Evolutionary conservation across 2,329 filamentous ascomycete genomes (phyloP).

Genomic region (Cyphellophora attinorum): DNA sequence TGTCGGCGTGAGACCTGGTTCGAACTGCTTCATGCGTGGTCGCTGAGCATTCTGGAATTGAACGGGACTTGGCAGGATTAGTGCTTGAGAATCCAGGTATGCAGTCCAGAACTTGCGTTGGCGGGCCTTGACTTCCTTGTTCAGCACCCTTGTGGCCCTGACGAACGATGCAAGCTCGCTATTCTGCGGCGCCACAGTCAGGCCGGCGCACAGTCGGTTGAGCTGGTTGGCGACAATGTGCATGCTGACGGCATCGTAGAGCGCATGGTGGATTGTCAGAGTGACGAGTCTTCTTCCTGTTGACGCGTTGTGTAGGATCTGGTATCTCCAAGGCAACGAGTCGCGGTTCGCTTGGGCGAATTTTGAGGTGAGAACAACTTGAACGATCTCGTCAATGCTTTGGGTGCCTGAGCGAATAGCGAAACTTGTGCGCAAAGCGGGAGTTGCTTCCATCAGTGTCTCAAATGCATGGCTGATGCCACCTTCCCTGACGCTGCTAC

Average conservation of each 20-base stretch:
- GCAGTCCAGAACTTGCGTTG: constrained; percentile 35
- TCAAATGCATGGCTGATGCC: constrained; percentile 53
- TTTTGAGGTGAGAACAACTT: not conserved
- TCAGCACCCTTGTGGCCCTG: not conserved
- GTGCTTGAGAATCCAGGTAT: constrained; percentile 24
- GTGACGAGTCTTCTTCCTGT: constrained; percentile 19
- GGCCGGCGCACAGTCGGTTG: constrained; percentile 28
- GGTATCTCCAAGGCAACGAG: not conserved
- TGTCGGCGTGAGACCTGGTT: constrained; percentile 34
- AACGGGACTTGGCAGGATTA: constrained; percentile 5
- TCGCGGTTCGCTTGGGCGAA: not conserved
- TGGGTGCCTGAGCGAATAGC: constrained; percentile 22
- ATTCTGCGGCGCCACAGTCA: constrained; percentile 11
- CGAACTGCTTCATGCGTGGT: constrained; percentile 35
- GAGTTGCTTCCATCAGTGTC: constrained; percentile 42
- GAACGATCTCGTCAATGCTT: constrained; percentile 11
- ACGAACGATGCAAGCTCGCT: constrained; percentile 18
- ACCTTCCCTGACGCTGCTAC: constrained; percentile 20
- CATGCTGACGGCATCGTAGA: constrained; percentile 81
- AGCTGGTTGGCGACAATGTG: constrained; percentile 51
- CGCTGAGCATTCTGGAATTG: not conserved
- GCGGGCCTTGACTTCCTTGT: constrained; percentile 13
- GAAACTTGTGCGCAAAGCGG: constrained; percentile 63
- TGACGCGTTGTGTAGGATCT: not conserved
- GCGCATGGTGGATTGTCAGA: constrained; percentile 68